These are phyloP conservation scores for Yamadazyma tumulicola DNA, from an alignment of 805 yeast species.

Conservation along the genomic window DNA sequence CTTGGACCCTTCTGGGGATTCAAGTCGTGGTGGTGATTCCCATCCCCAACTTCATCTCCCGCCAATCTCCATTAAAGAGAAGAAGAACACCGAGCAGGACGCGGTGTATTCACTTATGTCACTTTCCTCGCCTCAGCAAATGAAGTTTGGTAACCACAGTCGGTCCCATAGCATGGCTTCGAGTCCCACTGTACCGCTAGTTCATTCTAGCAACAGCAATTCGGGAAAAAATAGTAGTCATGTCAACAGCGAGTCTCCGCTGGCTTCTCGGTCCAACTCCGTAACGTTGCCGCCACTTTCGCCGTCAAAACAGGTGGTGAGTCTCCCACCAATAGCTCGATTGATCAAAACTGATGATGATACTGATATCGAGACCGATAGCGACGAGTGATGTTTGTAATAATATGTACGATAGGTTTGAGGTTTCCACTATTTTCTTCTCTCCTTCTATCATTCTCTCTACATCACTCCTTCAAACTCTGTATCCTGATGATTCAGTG, in stretches of 20 bases:
- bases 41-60: slow-evolving; percentile 27
- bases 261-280: slow-evolving; percentile 22
- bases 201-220: too few relatives aligned
- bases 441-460: too few relatives aligned
- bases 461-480: too few relatives aligned
- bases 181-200: slow-evolving; percentile 5
- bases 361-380: slow-evolving; percentile 32
- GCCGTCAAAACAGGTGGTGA: slow-evolving; percentile 1
- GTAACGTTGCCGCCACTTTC: slow-evolving; percentile 14
- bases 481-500: too few relatives aligned
- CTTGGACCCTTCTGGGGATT: slow-evolving; percentile 11
- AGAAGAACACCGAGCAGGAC: slow-evolving; percentile 44
- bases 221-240: neutral
- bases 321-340: slow-evolving; percentile 30
- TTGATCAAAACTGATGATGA: slow-evolving; percentile 24
- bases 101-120: slow-evolving; percentile 56
- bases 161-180: slow-evolving; percentile 24
- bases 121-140: slow-evolving; percentile 47
- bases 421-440: too few relatives aligned
- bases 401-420: too few relatives aligned
- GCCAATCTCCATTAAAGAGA: slow-evolving; percentile 24
- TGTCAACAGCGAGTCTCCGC: slow-evolving; percentile 12
- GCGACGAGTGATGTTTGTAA: too few relatives aligned
- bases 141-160: slow-evolving; percentile 26
- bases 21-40: too few relatives aligned